Conservation (phyloP, 192 early-diverging fungal species). For the Umbelopsis isabellina region DNA sequence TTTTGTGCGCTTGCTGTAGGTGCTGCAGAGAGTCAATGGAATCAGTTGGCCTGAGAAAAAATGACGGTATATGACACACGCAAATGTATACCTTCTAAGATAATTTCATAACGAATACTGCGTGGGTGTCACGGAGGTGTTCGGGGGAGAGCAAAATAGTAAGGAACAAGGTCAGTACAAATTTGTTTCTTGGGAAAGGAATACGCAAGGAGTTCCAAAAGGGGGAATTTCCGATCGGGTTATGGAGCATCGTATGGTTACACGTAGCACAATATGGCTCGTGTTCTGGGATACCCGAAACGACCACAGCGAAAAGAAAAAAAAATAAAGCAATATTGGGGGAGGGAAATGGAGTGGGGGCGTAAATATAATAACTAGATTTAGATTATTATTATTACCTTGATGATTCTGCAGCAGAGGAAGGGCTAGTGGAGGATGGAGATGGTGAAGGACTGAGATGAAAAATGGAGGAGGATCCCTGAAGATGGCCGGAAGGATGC, state of each 20-base stretch:
- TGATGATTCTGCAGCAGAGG: slow-evolving; percentile 9
- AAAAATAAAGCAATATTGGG: slow-evolving; percentile 2
- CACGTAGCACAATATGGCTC: slow-evolving; percentile 2
- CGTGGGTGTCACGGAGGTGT: neutral
- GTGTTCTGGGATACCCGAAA: slow-evolving; percentile 19
- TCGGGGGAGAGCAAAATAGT: neutral
- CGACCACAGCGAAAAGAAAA: neutral
- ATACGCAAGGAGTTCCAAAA: neutral
- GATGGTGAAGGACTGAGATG: slow-evolving; percentile 16
- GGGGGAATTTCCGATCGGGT: slow-evolving; percentile 9
- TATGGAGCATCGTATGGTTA: slow-evolving; percentile 1
- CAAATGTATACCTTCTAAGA: slow-evolving; percentile 5
- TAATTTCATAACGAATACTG: slow-evolving; percentile 17
- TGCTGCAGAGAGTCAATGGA: slow-evolving; percentile 26
- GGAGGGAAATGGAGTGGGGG: neutral
- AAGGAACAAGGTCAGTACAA: neutral
- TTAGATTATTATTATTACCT: slow-evolving; percentile 13
- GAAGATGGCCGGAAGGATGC: slow-evolving; percentile 15
- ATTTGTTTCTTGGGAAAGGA: neutral
- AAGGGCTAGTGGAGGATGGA: slow-evolving; percentile 19
- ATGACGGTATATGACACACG: neutral
- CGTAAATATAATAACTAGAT: neutral
- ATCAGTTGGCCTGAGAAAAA: neutral
- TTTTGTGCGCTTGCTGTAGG: slow-evolving; percentile 59
- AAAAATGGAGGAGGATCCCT: slow-evolving; percentile 22